Evolutionary conservation across 2,329 filamentous ascomycete genomes (phyloP), one percentile per base, ranked within the genome.

Genomic region (Trichoderma atroviride): DNA sequence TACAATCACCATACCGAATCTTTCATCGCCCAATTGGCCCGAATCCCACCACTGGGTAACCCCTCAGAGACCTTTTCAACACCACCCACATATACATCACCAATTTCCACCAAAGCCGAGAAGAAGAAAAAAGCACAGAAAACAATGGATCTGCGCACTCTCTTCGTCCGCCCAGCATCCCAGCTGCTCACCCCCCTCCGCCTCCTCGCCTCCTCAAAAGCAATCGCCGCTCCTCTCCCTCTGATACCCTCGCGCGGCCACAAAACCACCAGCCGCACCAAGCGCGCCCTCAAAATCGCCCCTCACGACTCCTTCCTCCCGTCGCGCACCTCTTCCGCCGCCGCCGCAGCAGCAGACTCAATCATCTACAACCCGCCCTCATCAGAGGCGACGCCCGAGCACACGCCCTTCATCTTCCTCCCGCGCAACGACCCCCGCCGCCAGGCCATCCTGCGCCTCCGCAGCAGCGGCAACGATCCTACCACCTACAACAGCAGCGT

Each of bases 371-470:
- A 87, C 80, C 86, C 86, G 52, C 86, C 86, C 31, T 79, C 85
- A 19, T 82, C 86, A 11, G 81, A 83, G 68, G 81, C 85, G 3
- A 85, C 86, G n/a, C 87, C 89, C 69, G 84, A 83, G 74, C 86
- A 90, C 80, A 91, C 88, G n/a, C 88, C 88, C 69, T 85, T 89
- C 80, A 86, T 88, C 76, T 91, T 91, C 79, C 84, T 91, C 35
- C 88, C 88, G 66, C 83, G 82, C 62, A 78, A 76, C 72, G 87
- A 89, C 75, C 85, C 86, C 19, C 84, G 86, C 58, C 84, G 86
- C 33, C 79, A 80, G 64, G 82, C 83, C 58, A 83, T 70, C 77
- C 79, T 86, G 52, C 78, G 80, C 19, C 76, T 81, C 52, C 82
- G 87, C 40, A 77, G 78, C 70, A 75, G 75, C 37, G 75, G 75